These are phyloP conservation scores for Curvularia verruculosa DNA, from an alignment of 2,329 filamentous ascomycete species.

Conservation along the genomic window DNA sequence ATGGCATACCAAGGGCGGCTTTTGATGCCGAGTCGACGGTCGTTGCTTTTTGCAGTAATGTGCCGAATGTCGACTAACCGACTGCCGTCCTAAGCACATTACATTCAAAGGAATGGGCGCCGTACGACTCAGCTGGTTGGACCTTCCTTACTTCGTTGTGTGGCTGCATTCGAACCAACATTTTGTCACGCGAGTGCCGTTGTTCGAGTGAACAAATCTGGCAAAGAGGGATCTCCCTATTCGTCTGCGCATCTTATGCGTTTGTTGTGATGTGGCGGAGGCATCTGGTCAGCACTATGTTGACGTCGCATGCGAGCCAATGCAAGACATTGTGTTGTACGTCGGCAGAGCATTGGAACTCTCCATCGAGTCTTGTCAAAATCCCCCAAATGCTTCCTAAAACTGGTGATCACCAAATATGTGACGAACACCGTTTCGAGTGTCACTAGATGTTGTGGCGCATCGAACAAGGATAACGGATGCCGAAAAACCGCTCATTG, in stretches of 20 bases:
- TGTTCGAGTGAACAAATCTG: constrained; percentile 3
- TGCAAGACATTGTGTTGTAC: constrained; percentile 15
- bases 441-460: constrained; percentile 3
- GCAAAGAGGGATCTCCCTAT: constrained; percentile 5
- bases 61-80: constrained; percentile 22
- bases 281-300: constrained; percentile 5
- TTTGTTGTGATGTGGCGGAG: constrained; percentile 3
- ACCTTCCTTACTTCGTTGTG: constrained; percentile 16
- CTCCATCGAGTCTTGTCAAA: constrained; percentile 11
- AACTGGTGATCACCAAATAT: constrained; percentile 2
- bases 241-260: neutral
- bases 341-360: constrained; percentile 9
- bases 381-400: neutral
- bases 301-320: constrained; percentile 5
- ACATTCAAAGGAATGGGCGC: constrained; percentile 6
- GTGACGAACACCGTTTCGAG: constrained; percentile 4
- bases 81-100: constrained; percentile 15
- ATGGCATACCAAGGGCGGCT: constrained; percentile 13
- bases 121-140: constrained; percentile 8
- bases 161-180: constrained; percentile 16
- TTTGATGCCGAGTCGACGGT: constrained; percentile 13
- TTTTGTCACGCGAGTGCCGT: constrained; percentile 5
- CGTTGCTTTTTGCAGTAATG: constrained; percentile 14
- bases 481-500: constrained; percentile 3
- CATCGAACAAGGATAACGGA: neutral